Base-by-base conservation (phyloP, 495 filamentous ascomycete genomes). In the Penicillium cosmopolitanum region DNA sequence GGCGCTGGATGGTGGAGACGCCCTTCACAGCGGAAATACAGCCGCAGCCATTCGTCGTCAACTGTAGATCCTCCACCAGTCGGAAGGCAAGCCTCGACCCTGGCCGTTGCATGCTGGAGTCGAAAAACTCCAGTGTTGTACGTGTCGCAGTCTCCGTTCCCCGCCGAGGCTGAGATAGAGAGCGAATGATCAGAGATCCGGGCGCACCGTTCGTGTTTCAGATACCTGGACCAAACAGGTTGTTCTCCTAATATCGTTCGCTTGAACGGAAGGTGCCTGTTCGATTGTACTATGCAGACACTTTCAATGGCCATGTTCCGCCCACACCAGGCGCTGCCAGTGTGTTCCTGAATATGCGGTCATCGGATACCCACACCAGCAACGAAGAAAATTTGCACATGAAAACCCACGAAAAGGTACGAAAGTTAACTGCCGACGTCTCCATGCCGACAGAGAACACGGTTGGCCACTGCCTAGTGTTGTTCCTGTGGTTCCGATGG, bases 31-130 rank as follows among this genome's bases (percentile, higher is more conserved):
- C 15, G 46, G 21, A 48, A 48, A 28, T 48, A 5, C 21, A 25
- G 19, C 21, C 19, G 10, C 15, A 11, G 15, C 21, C 18, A 48
- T 48, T 48, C 21, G 46, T 28, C 46, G 28, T 42, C 15, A 18
- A n/a, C 59, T 36, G 56, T 50, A 53, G 55, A 56, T 62, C 55
- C 35, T 55, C 59, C 50, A 40, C 62, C 58, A 62, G 52, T 60
- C 51, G 52, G 57, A 60, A 38, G n/a, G 10, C 11, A 50, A 43
- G 42, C 51, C 33, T 35, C 34, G 23, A 12, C 15, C 48, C 10
- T 25, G 34, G 16, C 25, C 40, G 51, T 34, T 55, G 47, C 33
- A 16, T 33, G 11, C 19, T 31, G 50, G 18, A 28, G 48, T 16
- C 15, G 46, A 51, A 2, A 38, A 19, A 51, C 9, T 38, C 51